Base-by-base conservation (phyloP, 257 asterid genomes). In the Avicennia marina region DNA sequence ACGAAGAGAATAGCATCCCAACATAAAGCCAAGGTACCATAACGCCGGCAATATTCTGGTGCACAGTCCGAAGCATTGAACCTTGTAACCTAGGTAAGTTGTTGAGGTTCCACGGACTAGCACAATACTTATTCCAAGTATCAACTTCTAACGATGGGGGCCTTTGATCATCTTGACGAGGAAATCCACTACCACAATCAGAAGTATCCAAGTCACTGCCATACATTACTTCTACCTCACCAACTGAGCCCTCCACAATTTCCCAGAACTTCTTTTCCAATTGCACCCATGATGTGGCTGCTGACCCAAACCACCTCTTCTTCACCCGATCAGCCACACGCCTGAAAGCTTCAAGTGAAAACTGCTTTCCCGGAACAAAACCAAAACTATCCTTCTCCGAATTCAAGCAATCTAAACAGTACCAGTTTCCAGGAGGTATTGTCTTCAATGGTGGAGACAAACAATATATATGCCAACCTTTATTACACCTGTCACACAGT, bases 1-100 rank as follows among this genome's bases (percentile, higher is more conserved):
- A 87, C 57, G 96, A 75, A 49, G 98, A 90, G 80, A 90, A 90
- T 44, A 81, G 68, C 98, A 90, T 87, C 72, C 98, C 96, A 39
- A 90, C 63, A 69, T 87, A 90, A 48, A 90, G 81, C 98, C 98
- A 87, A 47, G 96, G 98, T 68, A 90, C 96, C 98, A 90, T 87
- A 33, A 90, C 96, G 29, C 98, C 98, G 40, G 96, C 94, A 78
- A 90, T 85, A 66, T 80, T 87, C 34, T 87, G 88, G 75, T 85
- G 89, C 62, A 90, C 93, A 49, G 96, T 72, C 66, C 77, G 81
- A 69, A 90, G 96, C 82, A 90, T 78, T 34, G 98, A 90, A 49
- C 95, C 96, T 69, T 73, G 89, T 68, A 90, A 70, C 76, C 86
- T 90, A 6, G 98, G 98, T 62, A 90, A 78, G 78, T 90, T 90